These are phyloP conservation scores for Lactuca saligna DNA, from an alignment of 129 eudicot genomes.

Conservation along the genomic window DNA sequence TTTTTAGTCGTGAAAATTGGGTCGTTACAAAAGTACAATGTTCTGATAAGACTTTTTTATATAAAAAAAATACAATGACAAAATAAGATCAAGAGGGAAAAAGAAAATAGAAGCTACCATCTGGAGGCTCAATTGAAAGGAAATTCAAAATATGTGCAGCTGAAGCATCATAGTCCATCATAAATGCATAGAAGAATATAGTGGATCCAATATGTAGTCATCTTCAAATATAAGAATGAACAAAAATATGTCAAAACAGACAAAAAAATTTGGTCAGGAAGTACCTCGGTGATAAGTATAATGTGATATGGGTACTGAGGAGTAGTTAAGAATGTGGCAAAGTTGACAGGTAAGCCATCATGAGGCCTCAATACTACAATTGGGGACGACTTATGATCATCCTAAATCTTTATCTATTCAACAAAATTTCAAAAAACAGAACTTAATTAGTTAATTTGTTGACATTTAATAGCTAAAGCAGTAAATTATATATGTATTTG, in stretches of 20 bases:
- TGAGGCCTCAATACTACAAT: conserved; percentile 86
- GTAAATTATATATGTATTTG: no score
- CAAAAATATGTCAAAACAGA: not conserved
- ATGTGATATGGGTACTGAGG: conserved; percentile 93
- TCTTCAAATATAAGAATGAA: conserved; percentile 7
- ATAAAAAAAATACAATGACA: no score
- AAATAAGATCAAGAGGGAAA: no score
- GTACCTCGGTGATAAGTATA: conserved; percentile 86
- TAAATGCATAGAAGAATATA: conserved; percentile 22
- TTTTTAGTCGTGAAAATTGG: no score
- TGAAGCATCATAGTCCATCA: no score
- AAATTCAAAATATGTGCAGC: no score
- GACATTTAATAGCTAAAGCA: no score
- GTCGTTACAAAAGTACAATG: no score
- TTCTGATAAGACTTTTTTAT: no score
- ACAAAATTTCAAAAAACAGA: not conserved
- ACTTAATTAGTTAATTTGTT: not conserved
- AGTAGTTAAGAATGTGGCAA: conserved; percentile 76
- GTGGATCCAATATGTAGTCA: conserved; percentile 58
- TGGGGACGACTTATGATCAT: conserved; percentile 75
- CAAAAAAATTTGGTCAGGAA: not conserved
- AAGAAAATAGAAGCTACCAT: no score
- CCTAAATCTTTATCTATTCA: conserved; percentile 91
- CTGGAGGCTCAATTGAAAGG: no score
- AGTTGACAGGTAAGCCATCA: conserved; percentile 82